phyloP scores from a whole-genome alignment of 2,329 filamentous ascomycete species.

The Falciphora oryzae region DNA sequence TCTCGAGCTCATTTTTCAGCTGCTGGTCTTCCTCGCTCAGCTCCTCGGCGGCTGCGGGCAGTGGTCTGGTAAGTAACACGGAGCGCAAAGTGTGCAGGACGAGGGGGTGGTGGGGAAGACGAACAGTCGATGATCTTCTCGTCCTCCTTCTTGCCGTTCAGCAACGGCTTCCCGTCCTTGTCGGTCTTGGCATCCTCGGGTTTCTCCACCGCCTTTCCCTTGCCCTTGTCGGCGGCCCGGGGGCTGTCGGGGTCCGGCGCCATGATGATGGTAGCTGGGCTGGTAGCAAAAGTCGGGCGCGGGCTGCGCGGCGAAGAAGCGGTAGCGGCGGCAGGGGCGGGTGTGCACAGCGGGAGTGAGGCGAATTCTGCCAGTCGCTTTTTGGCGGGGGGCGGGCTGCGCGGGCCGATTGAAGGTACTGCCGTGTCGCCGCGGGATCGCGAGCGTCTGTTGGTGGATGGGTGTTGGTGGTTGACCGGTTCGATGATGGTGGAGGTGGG shows the following conservation, averaged over 20 bases:
- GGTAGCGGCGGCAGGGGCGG: background rate
- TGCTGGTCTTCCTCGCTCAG: conserved; percentile 97
- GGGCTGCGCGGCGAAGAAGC: background rate
- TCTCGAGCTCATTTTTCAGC: conserved; percentile 94
- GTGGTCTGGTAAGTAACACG: conserved; percentile 29
- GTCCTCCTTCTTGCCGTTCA: conserved; percentile 74
- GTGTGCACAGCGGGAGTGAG: background rate
- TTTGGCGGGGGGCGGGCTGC: too few relatives aligned
- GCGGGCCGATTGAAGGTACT: background rate
- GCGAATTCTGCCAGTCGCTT: background rate
- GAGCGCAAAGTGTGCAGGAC: background rate
- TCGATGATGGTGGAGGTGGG: background rate
- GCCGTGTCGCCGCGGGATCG: background rate
- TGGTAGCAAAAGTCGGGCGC: background rate
- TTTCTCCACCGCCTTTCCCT: conserved; percentile 81
- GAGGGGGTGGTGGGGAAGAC: conserved; percentile 7
- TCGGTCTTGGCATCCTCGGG: conserved; percentile 51
- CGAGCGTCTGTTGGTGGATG: background rate
- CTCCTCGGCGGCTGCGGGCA: conserved; percentile 60
- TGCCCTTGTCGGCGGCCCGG: conserved; percentile 81
- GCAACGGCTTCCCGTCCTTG: conserved; percentile 63
- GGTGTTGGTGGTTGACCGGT: background rate
- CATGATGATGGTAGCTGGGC: conserved; percentile 46
- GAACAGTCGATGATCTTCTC: conserved; percentile 40
- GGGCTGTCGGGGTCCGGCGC: conserved; percentile 88